phyloP scores from a whole-genome alignment of 805 yeast species.

The Deakozyma indianensis region DNA sequence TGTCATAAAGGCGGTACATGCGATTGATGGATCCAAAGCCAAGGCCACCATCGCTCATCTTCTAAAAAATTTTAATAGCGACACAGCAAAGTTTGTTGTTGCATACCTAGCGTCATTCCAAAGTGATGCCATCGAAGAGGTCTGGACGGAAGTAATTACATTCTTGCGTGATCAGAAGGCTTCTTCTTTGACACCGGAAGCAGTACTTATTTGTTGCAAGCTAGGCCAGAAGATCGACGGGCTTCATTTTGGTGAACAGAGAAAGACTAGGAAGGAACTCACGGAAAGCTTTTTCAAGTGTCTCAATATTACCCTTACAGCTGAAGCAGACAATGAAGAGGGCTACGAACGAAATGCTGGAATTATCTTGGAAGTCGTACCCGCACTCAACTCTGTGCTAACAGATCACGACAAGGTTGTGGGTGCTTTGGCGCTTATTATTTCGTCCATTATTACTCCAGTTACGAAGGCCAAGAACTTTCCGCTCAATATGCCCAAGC shows the following conservation, averaged over 20 bases:
- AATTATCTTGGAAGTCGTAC: constrained; percentile 27
- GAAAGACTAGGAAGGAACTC: constrained; percentile 43
- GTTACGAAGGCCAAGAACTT: constrained; percentile 32
- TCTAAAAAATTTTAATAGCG: constrained; percentile 34
- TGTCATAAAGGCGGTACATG: constrained; percentile 52
- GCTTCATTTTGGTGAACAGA: constrained; percentile 48
- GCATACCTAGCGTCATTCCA: constrained; percentile 54
- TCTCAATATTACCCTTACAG: constrained; percentile 16
- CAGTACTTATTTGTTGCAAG: constrained; percentile 14
- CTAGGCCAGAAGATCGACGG: constrained; percentile 43
- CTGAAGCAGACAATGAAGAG: constrained; percentile 9
- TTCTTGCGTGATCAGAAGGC: constrained; percentile 49
- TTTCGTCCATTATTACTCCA: constrained; percentile 41
- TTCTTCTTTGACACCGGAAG: constrained; percentile 12
- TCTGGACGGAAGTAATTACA: constrained; percentile 43
- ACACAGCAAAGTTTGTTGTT: constrained; percentile 38
- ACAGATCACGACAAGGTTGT: constrained; percentile 50
- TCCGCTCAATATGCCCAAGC: constrained; percentile 25
- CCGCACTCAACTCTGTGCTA: constrained; percentile 28
- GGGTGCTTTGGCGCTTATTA: constrained; percentile 34
- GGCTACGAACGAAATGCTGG: constrained; percentile 16
- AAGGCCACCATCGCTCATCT: constrained; percentile 58
- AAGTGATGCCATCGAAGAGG: constrained; percentile 64
- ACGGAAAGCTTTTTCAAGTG: constrained; percentile 29
- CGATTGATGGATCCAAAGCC: constrained; percentile 74